Evolutionary conservation across 306 rosid genomes (phyloP), one percentile per base, ranked within the genome.

Genomic region (Cajanus cajan): DNA sequence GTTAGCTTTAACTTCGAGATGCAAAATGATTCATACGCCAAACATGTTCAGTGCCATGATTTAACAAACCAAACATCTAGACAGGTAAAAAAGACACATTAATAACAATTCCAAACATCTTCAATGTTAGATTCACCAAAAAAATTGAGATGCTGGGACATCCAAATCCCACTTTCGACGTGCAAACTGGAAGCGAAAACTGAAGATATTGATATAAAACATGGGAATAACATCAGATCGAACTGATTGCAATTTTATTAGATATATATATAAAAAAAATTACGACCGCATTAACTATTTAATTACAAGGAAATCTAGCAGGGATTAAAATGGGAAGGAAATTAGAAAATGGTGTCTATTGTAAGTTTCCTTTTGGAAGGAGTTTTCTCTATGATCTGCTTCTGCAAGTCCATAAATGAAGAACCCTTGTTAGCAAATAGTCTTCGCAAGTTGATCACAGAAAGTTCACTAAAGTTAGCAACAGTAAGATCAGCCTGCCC

Each of bases 401-500:
- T 89, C 83, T 93, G 97, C 80, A 88, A 68, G 79, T 96, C 98
- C 98, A 93, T 96, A 80, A 96, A 96, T 28, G 96, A 89, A 8
- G 93, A 89, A 39, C 99, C 99, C 67, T 83, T 93, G 81, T 93
- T 89, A 5, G 97, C 99, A 78, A 96, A 96, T 73, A 96, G 78
- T 89, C 99, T 93, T 76, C 99, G 74, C 22, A 96, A 85, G 90
- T 96, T 96, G 86, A 96, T 96, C 77, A 96, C 98, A 0, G 99
- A 96, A 59, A 96, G 97, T 83, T 96, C 99, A 45, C 78, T 89
- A 21, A 91, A 91, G 81, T 90, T 89, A 59, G 89, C 99, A 62
- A 96, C 90, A n/a, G 99, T 91, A 85, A 96, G 97, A 89, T 96
- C 99, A n/a, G 98, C 96, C 79, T 96, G 99, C 66, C 80, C 87